Evolutionary conservation across 495 filamentous ascomycete genomes (phyloP), one percentile per base, ranked within the genome.

Genomic region (Tuber borchii): DNA sequence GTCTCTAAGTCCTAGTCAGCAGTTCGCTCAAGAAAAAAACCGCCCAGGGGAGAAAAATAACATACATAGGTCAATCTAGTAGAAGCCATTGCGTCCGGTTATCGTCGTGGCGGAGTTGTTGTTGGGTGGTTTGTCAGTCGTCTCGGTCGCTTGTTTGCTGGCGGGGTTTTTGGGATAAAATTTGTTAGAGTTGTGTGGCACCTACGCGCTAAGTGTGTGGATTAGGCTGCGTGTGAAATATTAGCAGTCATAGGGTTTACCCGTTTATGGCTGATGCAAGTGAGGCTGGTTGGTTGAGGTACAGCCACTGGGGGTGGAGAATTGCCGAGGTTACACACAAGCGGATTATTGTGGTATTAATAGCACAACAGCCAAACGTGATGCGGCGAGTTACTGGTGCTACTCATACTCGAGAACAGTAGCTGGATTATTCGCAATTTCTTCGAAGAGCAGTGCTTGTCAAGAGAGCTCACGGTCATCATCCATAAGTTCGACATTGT

Each of bases 21-120:
- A 77, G 69, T 65, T 65, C 34, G 19, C 45, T 22, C 71, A 71
- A n/a, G 22, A 81, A 76, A 68, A 34, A 70, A 68, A 72, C 26
- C 31, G 3, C 42, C 46, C 22, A 22, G 48, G 71, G 43, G 20
- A 51, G 75, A 56, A 69, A 45, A 56, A 71, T 74, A 74, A 87
- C 90, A 88, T 85, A 92, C 91, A 87, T 91, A 93, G 85, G 89
- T 90, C 83, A 93, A 85, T 89, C 91, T 90, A 83, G 88, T 89
- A 84, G 89, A 89, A 83, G 87, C 82, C 90, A 91, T 92, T 85
- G 85, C 56, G 56, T 65, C 56, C 26, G 56, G 56, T 65, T 65
- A 65, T 65, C 56, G 56, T 65, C 12, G 56, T 65, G 56, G 56
- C 14, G 14, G 26, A 65, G 34, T 65, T 65, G 48, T 26, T 8